Evolutionary conservation across 352 stramenopile species (phyloP).

Genomic region (Phytophthora fragariae): DNA sequence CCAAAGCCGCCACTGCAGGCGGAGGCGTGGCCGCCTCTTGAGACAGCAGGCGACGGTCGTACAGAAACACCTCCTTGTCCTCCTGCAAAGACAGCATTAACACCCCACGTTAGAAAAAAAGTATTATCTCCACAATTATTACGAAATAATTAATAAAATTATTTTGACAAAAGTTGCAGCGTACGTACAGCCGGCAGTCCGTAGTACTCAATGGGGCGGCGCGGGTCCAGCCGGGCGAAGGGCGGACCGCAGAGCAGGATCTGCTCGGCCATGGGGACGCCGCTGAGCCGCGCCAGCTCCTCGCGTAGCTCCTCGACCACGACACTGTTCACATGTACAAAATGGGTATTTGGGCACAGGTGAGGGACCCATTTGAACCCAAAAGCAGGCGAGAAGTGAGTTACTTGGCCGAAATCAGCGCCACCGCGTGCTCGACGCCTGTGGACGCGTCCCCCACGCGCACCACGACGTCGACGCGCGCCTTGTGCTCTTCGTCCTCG

Average conservation of each 20-base stretch:
- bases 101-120: background rate
- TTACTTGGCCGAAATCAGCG: constrained; percentile 61
- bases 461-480: constrained; percentile 36
- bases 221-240: constrained; percentile 78
- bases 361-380: constrained; percentile 16
- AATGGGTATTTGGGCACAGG: too few species aligned
- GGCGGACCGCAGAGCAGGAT: constrained; percentile 84
- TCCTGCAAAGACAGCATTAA: constrained; percentile 28
- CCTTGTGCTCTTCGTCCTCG: constrained; percentile 37
- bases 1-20: constrained; percentile 37
- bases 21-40: constrained; percentile 56
- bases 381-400: background rate
- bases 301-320: constrained; percentile 76
- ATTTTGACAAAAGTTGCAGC: background rate
- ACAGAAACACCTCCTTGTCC: constrained; percentile 82
- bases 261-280: constrained; percentile 72
- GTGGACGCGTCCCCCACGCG: constrained; percentile 60
- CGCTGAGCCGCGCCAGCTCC: constrained; percentile 61
- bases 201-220: constrained; percentile 74
- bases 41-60: constrained; percentile 83
- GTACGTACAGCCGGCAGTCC: constrained; percentile 56
- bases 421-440: constrained; percentile 45
- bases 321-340: constrained; percentile 40
- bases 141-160: constrained; percentile 7
- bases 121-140: background rate